A percentile compares a stretch with the other conserved stretches of the same genome.
Evolutionary conservation across 2,329 filamentous ascomycete species (phyloP).

Genomic region (Pezicula radicicola): DNA sequence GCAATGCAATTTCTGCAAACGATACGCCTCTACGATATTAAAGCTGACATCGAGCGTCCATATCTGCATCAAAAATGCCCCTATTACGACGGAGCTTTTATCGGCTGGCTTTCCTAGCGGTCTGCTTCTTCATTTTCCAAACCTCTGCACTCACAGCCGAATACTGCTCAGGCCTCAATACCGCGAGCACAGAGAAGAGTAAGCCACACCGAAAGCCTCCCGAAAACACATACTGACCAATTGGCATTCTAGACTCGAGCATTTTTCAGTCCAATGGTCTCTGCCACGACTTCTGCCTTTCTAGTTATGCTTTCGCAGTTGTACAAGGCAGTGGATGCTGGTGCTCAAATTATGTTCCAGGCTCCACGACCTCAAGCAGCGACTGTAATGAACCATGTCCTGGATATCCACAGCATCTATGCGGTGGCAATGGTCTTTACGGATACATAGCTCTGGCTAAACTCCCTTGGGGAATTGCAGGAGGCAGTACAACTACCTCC

Average conservation of each 20-base stretch:
- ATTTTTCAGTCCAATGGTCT: slow-evolving; percentile 68
- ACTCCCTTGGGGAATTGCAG: slow-evolving; percentile 54
- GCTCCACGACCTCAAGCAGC: slow-evolving; percentile 34
- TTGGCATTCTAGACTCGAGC: slow-evolving; percentile 40
- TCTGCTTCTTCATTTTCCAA: slow-evolving; percentile 10
- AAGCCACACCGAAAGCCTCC: slow-evolving; percentile 21
- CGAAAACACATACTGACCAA: slow-evolving; percentile 1
- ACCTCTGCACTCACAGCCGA: slow-evolving; percentile 12
- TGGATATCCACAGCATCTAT: slow-evolving; percentile 63
- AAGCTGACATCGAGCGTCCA: too few species aligned
- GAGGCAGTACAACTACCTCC: slow-evolving; percentile 7
- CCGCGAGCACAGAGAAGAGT: slow-evolving; percentile 38
- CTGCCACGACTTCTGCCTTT: slow-evolving; percentile 58
- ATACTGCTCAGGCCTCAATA: slow-evolving; percentile 47
- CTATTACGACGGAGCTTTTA: slow-evolving; percentile 12
- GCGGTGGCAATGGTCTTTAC: slow-evolving; percentile 59
- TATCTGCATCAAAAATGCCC: slow-evolving; percentile 14
- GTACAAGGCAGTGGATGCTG: slow-evolving; percentile 65
- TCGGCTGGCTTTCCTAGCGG: slow-evolving; percentile 19
- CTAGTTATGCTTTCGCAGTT: slow-evolving; percentile 63
- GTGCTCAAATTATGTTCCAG: slow-evolving; percentile 70
- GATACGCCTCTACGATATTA: too few species aligned
- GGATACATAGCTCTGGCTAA: slow-evolving; percentile 61
- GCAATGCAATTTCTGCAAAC: too few species aligned
- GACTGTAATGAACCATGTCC: slow-evolving; percentile 61